Conservation (phyloP, 306 rosid species). For the Vigna reflexopilosa region DNA sequence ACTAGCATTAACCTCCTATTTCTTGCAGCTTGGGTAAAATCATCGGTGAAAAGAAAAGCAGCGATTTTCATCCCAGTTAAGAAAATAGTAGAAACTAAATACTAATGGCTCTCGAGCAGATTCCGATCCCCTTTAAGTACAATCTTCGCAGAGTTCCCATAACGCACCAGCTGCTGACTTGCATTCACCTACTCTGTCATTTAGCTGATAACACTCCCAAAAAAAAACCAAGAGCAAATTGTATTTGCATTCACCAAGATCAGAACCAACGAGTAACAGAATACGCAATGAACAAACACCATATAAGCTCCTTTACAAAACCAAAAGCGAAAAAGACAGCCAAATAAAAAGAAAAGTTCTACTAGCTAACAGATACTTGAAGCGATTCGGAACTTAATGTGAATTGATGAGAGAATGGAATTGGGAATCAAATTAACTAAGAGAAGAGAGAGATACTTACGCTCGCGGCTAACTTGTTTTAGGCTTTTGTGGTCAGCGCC, state of each 20-base stretch:
- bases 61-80: constrained; percentile 5
- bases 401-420: constrained; percentile 20
- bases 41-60: constrained; percentile 3
- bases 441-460: constrained; percentile 31
- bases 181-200: constrained; percentile 19
- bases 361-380: not conserved
- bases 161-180: constrained; percentile 28
- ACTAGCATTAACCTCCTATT: constrained; percentile 12
- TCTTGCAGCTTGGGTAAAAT: constrained; percentile 4
- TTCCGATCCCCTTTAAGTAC: not conserved
- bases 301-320: not conserved
- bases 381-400: constrained; percentile 9
- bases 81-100: not conserved
- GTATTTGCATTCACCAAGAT: constrained; percentile 23
- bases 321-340: constrained; percentile 1
- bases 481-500: constrained; percentile 48
- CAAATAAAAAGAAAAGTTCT: not conserved
- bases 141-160: not conserved
- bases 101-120: not conserved
- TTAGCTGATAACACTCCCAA: constrained; percentile 33
- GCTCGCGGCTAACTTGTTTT: constrained; percentile 54
- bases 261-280: constrained; percentile 27
- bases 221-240: constrained; percentile 8
- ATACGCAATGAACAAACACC: constrained; percentile 1
- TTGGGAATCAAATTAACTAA: constrained; percentile 1